phyloP scores from a whole-genome alignment of 2,329 filamentous ascomycete species.

The Penicillium freii region DNA sequence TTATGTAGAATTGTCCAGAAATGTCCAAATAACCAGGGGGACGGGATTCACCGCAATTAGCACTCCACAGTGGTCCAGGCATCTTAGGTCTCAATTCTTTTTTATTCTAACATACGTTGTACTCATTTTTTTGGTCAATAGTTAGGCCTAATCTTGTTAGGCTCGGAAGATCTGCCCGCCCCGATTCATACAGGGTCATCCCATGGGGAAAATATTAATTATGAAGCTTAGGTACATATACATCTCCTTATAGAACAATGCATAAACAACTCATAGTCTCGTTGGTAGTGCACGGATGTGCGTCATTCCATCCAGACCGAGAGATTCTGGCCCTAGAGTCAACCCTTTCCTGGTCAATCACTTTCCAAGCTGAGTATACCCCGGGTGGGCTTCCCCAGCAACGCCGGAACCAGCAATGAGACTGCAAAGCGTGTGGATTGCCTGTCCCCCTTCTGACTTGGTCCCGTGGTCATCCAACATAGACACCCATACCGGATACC shows the following conservation, averaged over 20 bases:
- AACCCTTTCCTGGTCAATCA: constrained; percentile 11
- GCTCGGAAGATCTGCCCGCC: constrained; percentile 7
- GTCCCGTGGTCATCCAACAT: constrained; percentile 1
- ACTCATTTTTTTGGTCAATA: not conserved
- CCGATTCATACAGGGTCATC: not conserved
- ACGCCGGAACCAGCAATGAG: constrained; percentile 7
- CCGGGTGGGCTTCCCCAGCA: constrained; percentile 4
- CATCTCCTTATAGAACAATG: not conserved
- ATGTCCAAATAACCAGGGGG: not conserved
- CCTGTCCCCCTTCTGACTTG: not conserved
- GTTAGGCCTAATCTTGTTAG: constrained; percentile 3
- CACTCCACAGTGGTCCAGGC: constrained; percentile 10
- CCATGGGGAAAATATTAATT: not conserved
- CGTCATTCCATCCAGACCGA: constrained; percentile 8
- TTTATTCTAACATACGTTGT: not conserved
- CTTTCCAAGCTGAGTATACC: constrained; percentile 7
- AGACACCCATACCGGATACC: not conserved
- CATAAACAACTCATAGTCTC: constrained; percentile 10
- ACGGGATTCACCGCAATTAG: constrained; percentile 4
- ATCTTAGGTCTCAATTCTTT: constrained; percentile 4
- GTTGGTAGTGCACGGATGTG: constrained; percentile 2
- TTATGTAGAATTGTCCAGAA: not conserved
- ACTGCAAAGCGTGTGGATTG: constrained; percentile 8
- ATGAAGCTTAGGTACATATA: constrained; percentile 1
- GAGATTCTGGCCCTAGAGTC: constrained; percentile 9